Evolutionary conservation across 352 stramenopile species (phyloP), one percentile per base, ranked within the genome.

Genomic region (Pseudoperonospora humuli): DNA sequence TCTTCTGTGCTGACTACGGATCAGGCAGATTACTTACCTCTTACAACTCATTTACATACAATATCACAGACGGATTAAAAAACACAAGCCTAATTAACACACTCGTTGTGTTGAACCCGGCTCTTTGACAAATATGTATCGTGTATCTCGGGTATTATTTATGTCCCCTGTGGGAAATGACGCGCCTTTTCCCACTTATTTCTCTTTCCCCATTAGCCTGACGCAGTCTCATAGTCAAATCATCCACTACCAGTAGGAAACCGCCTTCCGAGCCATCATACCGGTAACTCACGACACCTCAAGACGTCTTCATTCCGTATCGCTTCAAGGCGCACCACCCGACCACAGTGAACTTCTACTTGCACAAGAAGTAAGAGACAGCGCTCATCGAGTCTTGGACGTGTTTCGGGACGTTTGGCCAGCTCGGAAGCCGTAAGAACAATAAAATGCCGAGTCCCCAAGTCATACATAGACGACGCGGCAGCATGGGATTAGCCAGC

Each of bases 381-480:
- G 11, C 8, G 7, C n/a, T 29, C 26, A 1, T 29, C n/a, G 0
- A 15, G 26, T 32, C 2, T 5, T 2, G 11, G 4, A 2, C 0
- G 8, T 32, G 9, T 32, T 7, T n/a, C n/a, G n/a, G n/a, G n/a
- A n/a, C n/a, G n/a, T n/a, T n/a, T n/a, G n/a, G n/a, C n/a, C n/a
- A n/a, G n/a, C n/a, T n/a, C n/a, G n/a, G n/a, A 27, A 27, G 23
- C 3, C 4, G 6, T 13, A 11, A 13, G 7, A 28, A 28, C 4
- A 14, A 7, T 10, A 62, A 56, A 6, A 54, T 57, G 45, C 27
- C 50, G 21, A 67, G 45, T 27, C 45, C 54, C 8, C 54, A 65
- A 21, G 20, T 60, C 2, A 24, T 13, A 6, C 32, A 38, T 19
- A 15, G 36, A 8, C 50, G 59, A 13, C 55, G 47, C 13, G 51